Conservation (phyloP, 257 asterid genomes). For the Ligustrum vulgare region DNA sequence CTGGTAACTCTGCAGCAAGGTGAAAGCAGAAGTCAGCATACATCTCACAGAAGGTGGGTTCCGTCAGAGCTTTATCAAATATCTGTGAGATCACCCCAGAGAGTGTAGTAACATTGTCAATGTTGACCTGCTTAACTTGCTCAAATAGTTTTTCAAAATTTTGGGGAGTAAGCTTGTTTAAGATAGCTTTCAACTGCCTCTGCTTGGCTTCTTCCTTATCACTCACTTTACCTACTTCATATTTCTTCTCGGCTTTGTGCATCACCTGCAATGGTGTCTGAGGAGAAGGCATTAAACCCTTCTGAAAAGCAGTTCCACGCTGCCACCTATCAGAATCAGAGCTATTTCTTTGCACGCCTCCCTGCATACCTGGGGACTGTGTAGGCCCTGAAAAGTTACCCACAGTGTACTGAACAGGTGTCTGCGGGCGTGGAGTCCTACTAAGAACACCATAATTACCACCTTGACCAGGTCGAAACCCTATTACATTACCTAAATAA, state of each 20-base stretch:
- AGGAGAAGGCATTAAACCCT: slow-evolving; percentile 18
- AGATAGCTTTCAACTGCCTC: slow-evolving; percentile 38
- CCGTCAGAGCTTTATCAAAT: slow-evolving; percentile 42
- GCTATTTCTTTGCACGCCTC: slow-evolving; percentile 19
- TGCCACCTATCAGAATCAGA: slow-evolving; percentile 27
- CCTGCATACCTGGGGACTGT: slow-evolving; percentile 7
- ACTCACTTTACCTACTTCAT: slow-evolving; percentile 27
- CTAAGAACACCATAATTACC: slow-evolving; percentile 24
- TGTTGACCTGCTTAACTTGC: slow-evolving; percentile 37
- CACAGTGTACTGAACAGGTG: slow-evolving; percentile 15
- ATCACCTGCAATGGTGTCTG: slow-evolving; percentile 27
- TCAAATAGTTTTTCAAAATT: slow-evolving; percentile 43
- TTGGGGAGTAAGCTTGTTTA: slow-evolving; percentile 43
- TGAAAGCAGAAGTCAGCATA: slow-evolving; percentile 36
- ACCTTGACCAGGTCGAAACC: slow-evolving; percentile 22
- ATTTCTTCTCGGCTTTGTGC: slow-evolving; percentile 41
- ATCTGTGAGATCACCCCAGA: slow-evolving; percentile 38
- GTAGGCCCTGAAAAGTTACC: slow-evolving; percentile 6
- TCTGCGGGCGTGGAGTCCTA: slow-evolving; percentile 24
- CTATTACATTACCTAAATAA: slow-evolving; percentile 8
- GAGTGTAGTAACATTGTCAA: slow-evolving; percentile 29
- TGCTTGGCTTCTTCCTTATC: slow-evolving; percentile 41
- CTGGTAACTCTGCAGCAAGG: slow-evolving; percentile 33
- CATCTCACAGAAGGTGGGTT: slow-evolving; percentile 43
- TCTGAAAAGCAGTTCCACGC: slow-evolving; percentile 19